Conservation (phyloP, 352 stramenopile genomes). For the Phytophthora sojae region DNA sequence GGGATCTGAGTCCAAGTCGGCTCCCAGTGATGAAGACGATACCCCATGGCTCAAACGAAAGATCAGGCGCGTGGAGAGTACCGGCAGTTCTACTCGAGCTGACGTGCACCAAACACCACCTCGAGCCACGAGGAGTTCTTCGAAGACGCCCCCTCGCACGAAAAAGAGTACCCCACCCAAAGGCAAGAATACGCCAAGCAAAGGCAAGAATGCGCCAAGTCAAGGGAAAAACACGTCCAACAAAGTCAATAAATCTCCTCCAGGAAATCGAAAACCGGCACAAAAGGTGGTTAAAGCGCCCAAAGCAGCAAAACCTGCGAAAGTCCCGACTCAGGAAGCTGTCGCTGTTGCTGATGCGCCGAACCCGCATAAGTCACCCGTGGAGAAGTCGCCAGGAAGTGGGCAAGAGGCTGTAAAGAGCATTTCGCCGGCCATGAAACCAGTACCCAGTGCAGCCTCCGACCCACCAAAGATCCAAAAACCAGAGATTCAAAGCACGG, state of each 20-base stretch:
- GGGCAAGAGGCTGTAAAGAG: neutral
- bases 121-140: neutral
- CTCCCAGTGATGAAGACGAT: slow-evolving; percentile 5
- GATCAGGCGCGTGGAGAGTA: slow-evolving; percentile 10
- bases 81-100: neutral
- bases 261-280: neutral
- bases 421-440: neutral
- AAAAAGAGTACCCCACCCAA: neutral
- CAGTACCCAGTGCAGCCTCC: neutral
- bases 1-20: neutral
- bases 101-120: neutral
- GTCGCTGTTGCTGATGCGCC: neutral
- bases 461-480: neutral
- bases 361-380: neutral
- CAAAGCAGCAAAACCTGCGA: neutral
- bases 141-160: neutral
- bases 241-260: neutral
- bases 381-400: neutral
- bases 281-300: neutral
- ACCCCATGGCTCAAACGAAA: slow-evolving; percentile 14
- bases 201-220: neutral
- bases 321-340: neutral
- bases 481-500: neutral
- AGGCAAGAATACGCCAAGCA: neutral
- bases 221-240: neutral